phyloP scores from a whole-genome alignment of 2,329 filamentous ascomycete genomes.

The Xylaria sp. region DNA sequence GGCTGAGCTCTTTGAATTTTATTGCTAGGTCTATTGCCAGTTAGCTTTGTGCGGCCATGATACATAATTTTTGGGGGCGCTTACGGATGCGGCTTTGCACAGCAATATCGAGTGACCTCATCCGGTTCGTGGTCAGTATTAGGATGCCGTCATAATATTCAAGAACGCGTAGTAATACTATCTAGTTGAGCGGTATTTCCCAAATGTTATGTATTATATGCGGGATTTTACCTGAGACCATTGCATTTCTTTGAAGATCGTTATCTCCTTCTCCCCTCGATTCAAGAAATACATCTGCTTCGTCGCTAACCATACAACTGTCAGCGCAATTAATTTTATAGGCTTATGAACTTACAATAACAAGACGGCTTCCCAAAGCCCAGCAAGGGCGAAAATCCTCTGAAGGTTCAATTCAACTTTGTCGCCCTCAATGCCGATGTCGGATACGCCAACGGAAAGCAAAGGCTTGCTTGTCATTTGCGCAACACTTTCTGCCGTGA shows the following conservation, averaged over 20 bases:
- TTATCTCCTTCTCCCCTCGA: constrained; percentile 24
- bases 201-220: neutral
- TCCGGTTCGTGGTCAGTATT: constrained; percentile 25
- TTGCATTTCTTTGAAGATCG: constrained; percentile 21
- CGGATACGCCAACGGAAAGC: constrained; percentile 12
- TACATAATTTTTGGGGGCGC: neutral
- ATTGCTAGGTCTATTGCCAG: constrained; percentile 12
- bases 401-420: constrained; percentile 23
- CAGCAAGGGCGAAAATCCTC: constrained; percentile 18
- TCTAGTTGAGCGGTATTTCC: neutral
- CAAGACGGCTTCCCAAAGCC: constrained; percentile 25
- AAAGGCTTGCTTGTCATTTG: constrained; percentile 21
- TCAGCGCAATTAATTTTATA: neutral
- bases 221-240: constrained; percentile 15
- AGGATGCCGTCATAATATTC: constrained; percentile 25
- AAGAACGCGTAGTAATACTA: constrained; percentile 25
- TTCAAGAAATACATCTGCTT: constrained; percentile 27
- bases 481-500: constrained; percentile 24
- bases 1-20: constrained; percentile 9
- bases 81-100: constrained; percentile 25
- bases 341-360: constrained; percentile 10
- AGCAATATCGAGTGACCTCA: constrained; percentile 24
- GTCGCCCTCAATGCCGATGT: constrained; percentile 21
- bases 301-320: constrained; percentile 4
- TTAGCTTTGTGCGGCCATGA: neutral